Evolutionary conservation across 2,329 filamentous ascomycete species (phyloP).

Genomic region (Cytospora piceae): DNA sequence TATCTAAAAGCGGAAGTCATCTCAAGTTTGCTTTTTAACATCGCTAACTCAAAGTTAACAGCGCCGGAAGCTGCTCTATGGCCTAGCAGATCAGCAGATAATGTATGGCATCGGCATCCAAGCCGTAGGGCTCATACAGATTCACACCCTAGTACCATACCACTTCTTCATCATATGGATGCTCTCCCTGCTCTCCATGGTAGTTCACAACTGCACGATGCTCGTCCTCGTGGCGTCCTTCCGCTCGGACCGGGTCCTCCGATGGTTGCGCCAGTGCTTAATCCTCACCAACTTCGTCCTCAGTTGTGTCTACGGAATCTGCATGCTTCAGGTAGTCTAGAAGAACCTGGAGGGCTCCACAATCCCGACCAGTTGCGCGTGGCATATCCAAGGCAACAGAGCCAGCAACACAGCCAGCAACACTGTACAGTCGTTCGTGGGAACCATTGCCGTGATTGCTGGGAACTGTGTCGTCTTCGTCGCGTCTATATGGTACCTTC

Average conservation of each 20-base stretch:
- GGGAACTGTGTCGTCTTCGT: slow-evolving; percentile 62
- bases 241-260: slow-evolving; percentile 67
- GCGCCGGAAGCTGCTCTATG: slow-evolving; percentile 65
- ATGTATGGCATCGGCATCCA: slow-evolving; percentile 72
- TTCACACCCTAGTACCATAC: slow-evolving; percentile 63
- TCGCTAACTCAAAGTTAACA: neutral
- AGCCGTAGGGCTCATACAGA: slow-evolving; percentile 63
- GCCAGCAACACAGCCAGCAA: slow-evolving; percentile 46
- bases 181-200: slow-evolving; percentile 65
- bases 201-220: slow-evolving; percentile 67
- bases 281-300: slow-evolving; percentile 69
- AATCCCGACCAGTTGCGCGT: slow-evolving; percentile 65
- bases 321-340: slow-evolving; percentile 58
- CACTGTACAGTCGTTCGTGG: slow-evolving; percentile 54
- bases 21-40: neutral
- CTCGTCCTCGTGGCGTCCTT: slow-evolving; percentile 69
- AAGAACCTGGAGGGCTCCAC: slow-evolving; percentile 50
- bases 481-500: slow-evolving; percentile 67
- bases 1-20: too few species aligned
- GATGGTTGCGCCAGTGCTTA: slow-evolving; percentile 67
- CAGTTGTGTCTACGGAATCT: slow-evolving; percentile 58
- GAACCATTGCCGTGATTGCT: slow-evolving; percentile 64
- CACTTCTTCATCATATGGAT: slow-evolving; percentile 73
- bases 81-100: slow-evolving; percentile 71
- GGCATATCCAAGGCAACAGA: slow-evolving; percentile 47